Conservation (phyloP, 352 stramenopile genomes). For the Phytophthora quininea region DNA sequence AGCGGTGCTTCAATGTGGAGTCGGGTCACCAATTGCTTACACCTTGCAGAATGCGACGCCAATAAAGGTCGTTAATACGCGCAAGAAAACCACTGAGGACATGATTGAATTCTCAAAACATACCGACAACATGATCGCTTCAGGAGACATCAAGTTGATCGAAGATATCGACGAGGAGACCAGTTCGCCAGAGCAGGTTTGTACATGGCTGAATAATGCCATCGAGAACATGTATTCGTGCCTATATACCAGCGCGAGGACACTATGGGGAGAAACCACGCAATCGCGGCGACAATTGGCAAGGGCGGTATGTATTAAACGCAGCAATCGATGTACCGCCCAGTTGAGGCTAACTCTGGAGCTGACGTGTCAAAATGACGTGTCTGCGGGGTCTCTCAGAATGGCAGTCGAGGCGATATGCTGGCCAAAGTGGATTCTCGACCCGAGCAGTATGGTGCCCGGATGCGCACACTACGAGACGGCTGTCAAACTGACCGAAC, state of each 20-base stretch:
- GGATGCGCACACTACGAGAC: background rate
- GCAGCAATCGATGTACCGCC: background rate
- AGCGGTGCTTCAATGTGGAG: background rate
- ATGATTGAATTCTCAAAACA: constrained; percentile 1
- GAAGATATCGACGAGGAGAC: constrained; percentile 3
- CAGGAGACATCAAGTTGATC: background rate
- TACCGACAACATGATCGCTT: background rate
- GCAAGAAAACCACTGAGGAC: background rate
- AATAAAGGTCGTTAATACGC: constrained; percentile 7
- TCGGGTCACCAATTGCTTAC: background rate
- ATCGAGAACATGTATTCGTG: background rate
- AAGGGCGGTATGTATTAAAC: too few species aligned
- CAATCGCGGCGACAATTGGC: too few species aligned
- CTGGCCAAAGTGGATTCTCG: background rate
- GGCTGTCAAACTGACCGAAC: background rate
- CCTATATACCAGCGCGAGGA: background rate
- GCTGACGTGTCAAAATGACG: background rate
- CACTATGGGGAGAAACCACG: background rate
- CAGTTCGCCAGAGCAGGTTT: background rate
- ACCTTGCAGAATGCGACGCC: background rate
- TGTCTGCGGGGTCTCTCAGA: background rate
- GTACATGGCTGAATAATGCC: constrained; percentile 1
- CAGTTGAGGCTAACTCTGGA: background rate
- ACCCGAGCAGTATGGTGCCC: background rate
- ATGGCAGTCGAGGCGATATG: background rate